Conservation (phyloP, 257 asterid genomes). For the Galeopsis tetrahit region DNA sequence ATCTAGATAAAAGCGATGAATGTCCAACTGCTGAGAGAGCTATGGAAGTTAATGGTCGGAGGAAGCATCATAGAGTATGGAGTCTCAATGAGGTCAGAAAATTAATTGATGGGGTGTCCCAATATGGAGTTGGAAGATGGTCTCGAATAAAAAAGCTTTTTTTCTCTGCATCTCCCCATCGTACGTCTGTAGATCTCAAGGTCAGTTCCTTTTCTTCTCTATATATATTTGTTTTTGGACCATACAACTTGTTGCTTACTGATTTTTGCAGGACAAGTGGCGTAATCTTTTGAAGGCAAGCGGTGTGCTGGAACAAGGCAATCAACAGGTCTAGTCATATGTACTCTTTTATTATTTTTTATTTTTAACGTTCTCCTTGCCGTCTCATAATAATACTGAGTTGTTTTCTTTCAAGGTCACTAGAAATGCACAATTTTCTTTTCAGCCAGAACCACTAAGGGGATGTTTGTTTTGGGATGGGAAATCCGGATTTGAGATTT, state of each 20-base stretch:
- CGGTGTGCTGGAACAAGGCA: conserved; percentile 60
- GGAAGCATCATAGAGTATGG: conserved; percentile 93
- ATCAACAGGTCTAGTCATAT: conserved; percentile 49
- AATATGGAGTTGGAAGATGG: conserved; percentile 96
- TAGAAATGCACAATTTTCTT: neutral
- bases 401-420: neutral
- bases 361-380: neutral
- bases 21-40: conserved; percentile 27
- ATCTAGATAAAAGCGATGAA: conserved; percentile 10
- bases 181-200: conserved; percentile 97
- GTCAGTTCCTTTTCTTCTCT: conserved; percentile 37
- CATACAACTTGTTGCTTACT: conserved; percentile 22
- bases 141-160: conserved; percentile 80
- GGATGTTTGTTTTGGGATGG: neutral
- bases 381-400: neutral
- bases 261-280: conserved; percentile 87
- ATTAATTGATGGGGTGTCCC: conserved; percentile 87
- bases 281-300: conserved; percentile 95
- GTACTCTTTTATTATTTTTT: conserved; percentile 19
- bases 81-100: conserved; percentile 75
- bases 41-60: conserved; percentile 53
- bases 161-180: conserved; percentile 79
- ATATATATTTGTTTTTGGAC: neutral
- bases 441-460: neutral
- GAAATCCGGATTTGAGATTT: neutral